phyloP scores from a whole-genome alignment of 129 eudicot genomes.

The Oenanthe sinensis region DNA sequence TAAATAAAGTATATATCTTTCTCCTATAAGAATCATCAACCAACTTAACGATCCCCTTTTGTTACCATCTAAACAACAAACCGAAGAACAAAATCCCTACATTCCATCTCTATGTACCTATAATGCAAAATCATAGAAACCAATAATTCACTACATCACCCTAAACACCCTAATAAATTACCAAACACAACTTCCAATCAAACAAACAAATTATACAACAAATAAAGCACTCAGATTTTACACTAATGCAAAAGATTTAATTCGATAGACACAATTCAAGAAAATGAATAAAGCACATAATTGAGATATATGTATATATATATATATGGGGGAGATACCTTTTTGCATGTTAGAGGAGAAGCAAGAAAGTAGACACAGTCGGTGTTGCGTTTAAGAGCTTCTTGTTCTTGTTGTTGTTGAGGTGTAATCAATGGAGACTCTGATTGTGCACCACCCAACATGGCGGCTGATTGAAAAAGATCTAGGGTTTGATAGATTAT shows the following conservation, averaged over 20 bases:
- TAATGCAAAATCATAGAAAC: background rate
- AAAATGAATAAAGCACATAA: background rate
- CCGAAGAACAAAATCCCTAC: background rate
- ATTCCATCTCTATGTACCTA: background rate
- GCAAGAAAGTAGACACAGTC: slow-evolving; percentile 97
- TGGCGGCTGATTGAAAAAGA: slow-evolving; percentile 16
- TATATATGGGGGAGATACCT: slow-evolving; percentile 28
- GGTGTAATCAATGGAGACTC: slow-evolving; percentile 17
- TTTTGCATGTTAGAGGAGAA: slow-evolving; percentile 90
- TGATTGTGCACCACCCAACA: slow-evolving; percentile 28
- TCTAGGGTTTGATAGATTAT: background rate
- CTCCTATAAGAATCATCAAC: background rate
- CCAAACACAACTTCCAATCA: background rate
- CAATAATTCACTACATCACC: background rate
- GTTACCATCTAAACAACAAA: background rate
- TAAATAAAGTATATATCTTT: background rate
- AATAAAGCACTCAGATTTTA: background rate
- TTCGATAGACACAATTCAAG: background rate
- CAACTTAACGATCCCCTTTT: background rate
- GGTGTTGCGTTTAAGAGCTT: slow-evolving; percentile 64
- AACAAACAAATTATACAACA: background rate
- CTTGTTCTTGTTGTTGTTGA: slow-evolving; percentile 34
- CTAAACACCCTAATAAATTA: background rate
- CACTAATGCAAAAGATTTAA: background rate
- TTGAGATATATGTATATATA: background rate